phyloP scores from a whole-genome alignment of 2,329 filamentous ascomycete genomes.

The Phialophora chinensis region DNA sequence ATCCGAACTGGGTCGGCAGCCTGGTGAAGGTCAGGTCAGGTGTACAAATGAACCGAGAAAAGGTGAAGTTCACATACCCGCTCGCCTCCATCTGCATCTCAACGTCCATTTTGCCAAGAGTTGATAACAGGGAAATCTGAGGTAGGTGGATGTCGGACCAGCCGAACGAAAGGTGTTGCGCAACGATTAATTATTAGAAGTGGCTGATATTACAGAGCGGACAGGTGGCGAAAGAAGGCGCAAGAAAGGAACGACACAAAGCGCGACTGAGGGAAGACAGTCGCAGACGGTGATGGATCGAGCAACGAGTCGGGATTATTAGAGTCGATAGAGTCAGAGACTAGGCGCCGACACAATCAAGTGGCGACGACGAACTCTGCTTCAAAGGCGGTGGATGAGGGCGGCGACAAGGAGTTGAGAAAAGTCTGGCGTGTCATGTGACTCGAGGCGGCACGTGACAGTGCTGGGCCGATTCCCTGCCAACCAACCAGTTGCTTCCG shows the following conservation, averaged over 20 bases:
- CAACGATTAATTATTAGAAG: constrained; percentile 32
- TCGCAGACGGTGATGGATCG: constrained; percentile 10
- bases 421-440: constrained; percentile 8
- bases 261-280: constrained; percentile 14
- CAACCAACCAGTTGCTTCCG: not conserved
- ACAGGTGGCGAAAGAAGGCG: constrained; percentile 22
- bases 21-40: constrained; percentile 32
- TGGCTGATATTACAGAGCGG: constrained; percentile 30
- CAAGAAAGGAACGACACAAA: constrained; percentile 25
- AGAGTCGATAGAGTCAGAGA: not conserved
- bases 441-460: constrained; percentile 3
- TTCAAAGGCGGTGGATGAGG: constrained; percentile 5
- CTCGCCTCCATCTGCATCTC: constrained; percentile 39
- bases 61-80: constrained; percentile 33
- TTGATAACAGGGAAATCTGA: constrained; percentile 7
- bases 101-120: constrained; percentile 38
- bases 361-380: constrained; percentile 37
- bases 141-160: constrained; percentile 32
- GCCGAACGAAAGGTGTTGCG: constrained; percentile 26
- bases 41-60: not conserved
- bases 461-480: not conserved
- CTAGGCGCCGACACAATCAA: constrained; percentile 37
- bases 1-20: constrained; percentile 37
- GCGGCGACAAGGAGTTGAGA: constrained; percentile 19
- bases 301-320: constrained; percentile 17